These are phyloP conservation scores for Naganishia vishniacii DNA, from an alignment of 768 basidiomycete species.

Conservation along the genomic window DNA sequence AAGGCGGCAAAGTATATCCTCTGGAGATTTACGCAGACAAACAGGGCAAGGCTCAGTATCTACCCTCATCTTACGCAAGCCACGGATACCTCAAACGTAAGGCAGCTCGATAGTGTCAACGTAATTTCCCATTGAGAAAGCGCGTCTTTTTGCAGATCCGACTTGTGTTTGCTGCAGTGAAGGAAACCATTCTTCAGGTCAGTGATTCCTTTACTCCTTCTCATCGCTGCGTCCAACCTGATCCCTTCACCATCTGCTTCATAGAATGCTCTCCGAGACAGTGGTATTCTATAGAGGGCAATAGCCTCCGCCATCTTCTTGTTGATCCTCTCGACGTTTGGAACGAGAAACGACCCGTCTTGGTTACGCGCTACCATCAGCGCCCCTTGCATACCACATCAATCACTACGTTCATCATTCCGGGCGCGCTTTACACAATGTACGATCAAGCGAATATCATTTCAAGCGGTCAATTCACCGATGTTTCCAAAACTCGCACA, in stretches of 20 bases:
- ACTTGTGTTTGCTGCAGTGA: conserved; percentile 77
- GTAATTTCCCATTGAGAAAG: no score
- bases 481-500: no score
- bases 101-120: conserved; percentile 28
- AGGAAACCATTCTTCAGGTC: conserved; percentile 81
- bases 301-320: neutral
- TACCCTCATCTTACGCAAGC: conserved; percentile 90
- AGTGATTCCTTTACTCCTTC: neutral
- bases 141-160: no score
- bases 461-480: no score
- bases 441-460: neutral
- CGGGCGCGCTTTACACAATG: neutral
- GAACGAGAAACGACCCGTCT: no score
- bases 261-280: conserved; percentile 73
- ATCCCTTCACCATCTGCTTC: neutral
- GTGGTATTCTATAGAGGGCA: conserved; percentile 63
- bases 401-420: neutral
- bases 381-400: neutral
- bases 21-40: conserved; percentile 88
- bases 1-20: conserved; percentile 91
- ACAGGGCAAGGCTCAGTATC: conserved; percentile 57
- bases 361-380: no score
- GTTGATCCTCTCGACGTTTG: no score
- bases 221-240: neutral
- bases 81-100: conserved; percentile 77